Percentiles rank a stretch among this genome's conserved stretches.
Evolutionary conservation across 164 flowering plant genomes (phyloP).

Genomic region (Magnolia sinica): DNA sequence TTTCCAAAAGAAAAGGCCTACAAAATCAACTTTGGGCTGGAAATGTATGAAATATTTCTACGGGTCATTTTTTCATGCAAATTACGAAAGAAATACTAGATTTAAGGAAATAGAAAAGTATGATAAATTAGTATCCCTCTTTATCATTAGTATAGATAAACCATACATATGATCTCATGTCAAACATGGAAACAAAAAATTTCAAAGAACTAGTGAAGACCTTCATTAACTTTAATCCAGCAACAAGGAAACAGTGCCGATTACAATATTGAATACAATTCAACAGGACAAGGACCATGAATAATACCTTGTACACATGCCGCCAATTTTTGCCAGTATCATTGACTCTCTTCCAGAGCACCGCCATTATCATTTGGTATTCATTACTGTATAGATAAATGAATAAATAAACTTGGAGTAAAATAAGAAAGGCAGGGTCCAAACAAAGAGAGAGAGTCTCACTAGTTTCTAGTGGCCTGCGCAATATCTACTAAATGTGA

Average conservation of each 20-base stretch:
- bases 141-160: too few relatives aligned
- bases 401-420: not conserved
- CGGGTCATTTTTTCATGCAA: too few relatives aligned
- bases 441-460: slow-evolving; percentile 20
- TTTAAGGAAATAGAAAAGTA: too few relatives aligned
- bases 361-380: slow-evolving; percentile 91
- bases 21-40: too few relatives aligned
- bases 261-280: not conserved
- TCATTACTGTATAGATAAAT: slow-evolving; percentile 60
- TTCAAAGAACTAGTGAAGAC: not conserved
- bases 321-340: slow-evolving; percentile 99
- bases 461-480: slow-evolving; percentile 89
- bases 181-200: not conserved
- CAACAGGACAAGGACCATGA: not conserved
- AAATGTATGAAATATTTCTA: too few relatives aligned
- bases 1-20: too few relatives aligned
- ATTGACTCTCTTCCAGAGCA: slow-evolving; percentile 87
- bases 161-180: not conserved
- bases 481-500: slow-evolving; percentile 94
- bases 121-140: too few relatives aligned
- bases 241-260: not conserved
- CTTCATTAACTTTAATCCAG: not conserved
- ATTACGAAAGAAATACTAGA: too few relatives aligned
- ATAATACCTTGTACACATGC: slow-evolving; percentile 91
- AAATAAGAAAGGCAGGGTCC: slow-evolving; percentile 4